Conservation (phyloP, 2,329 filamentous ascomycete genomes). For the Parastagonospora nodorum region DNA sequence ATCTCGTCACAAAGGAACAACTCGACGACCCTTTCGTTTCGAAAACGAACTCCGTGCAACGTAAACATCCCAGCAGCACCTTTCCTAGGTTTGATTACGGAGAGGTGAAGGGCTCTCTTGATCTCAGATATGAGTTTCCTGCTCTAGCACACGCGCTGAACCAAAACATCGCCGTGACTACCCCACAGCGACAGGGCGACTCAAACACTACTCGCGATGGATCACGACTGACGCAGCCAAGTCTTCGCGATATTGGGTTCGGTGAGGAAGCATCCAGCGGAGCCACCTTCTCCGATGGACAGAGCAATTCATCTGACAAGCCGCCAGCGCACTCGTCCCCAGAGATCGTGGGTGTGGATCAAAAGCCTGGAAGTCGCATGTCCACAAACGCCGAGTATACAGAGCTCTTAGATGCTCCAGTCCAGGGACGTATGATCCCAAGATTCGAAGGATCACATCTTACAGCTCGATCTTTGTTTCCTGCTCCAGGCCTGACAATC, state of each 20-base stretch:
- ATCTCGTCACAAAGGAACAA: slow-evolving; percentile 11
- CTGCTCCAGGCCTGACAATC: slow-evolving; percentile 22
- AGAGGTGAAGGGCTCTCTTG: slow-evolving; percentile 19
- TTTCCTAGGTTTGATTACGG: neutral
- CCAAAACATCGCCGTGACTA: neutral
- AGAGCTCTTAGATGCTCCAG: slow-evolving; percentile 3
- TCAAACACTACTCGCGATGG: neutral
- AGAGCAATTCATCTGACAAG: neutral
- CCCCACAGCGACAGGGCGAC: neutral
- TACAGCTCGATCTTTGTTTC: slow-evolving; percentile 15
- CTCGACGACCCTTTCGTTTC: slow-evolving; percentile 38
- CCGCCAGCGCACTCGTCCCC: slow-evolving; percentile 5
- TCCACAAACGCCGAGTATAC: neutral
- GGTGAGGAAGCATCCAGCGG: slow-evolving; percentile 26
- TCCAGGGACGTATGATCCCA: slow-evolving; percentile 38
- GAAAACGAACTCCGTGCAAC: slow-evolving; percentile 1
- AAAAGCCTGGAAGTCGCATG: neutral
- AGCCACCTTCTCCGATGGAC: neutral
- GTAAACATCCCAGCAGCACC: neutral
- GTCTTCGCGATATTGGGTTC: slow-evolving; percentile 23
- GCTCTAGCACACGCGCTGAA: neutral
- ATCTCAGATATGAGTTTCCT: slow-evolving; percentile 36
- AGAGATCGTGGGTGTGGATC: neutral
- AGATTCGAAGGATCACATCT: slow-evolving; percentile 6
- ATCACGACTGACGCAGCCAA: neutral